Conservation (phyloP, 2,329 filamentous ascomycete genomes). For the Pochonia chlamydosporia region DNA sequence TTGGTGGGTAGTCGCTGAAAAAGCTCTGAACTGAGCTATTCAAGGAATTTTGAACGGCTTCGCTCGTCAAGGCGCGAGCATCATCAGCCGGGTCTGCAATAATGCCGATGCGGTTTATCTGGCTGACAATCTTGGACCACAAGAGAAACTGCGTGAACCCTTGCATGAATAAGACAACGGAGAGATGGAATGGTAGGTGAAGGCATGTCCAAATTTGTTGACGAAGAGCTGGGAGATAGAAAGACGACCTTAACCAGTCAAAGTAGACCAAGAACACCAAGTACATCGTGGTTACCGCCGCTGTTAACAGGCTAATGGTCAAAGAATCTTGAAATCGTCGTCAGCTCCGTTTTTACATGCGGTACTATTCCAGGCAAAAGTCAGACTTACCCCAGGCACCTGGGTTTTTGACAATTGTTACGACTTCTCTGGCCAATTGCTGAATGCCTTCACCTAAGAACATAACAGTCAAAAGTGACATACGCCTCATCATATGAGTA, state of each 20-base stretch:
- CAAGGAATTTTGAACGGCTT: too few relatives aligned
- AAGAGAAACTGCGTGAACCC: constrained; percentile 52
- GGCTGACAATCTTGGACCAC: constrained; percentile 36
- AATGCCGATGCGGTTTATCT: too few relatives aligned
- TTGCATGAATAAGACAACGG: constrained; percentile 58
- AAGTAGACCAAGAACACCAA: constrained; percentile 45
- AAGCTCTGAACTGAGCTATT: too few relatives aligned
- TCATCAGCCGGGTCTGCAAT: too few relatives aligned
- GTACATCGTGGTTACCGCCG: constrained; percentile 36
- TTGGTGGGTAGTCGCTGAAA: too few relatives aligned
- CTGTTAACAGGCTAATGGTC: constrained; percentile 36
- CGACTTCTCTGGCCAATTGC: constrained; percentile 46
- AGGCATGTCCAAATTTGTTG: constrained; percentile 54
- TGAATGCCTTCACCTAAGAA: constrained; percentile 63
- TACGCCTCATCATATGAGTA: constrained; percentile 58
- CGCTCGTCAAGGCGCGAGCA: too few relatives aligned
- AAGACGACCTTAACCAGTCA: constrained; percentile 58
- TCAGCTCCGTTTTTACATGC: constrained; percentile 7
- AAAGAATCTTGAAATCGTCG: background rate
- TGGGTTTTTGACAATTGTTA: constrained; percentile 38
- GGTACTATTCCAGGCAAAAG: too few relatives aligned
- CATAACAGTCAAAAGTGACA: constrained; percentile 59
- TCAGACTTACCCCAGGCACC: constrained; percentile 31
- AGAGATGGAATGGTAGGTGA: constrained; percentile 59
- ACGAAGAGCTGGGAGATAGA: constrained; percentile 46